These are phyloP conservation scores for Pythium oligandrum DNA, from an alignment of 352 stramenopile species.

Conservation along the genomic window DNA sequence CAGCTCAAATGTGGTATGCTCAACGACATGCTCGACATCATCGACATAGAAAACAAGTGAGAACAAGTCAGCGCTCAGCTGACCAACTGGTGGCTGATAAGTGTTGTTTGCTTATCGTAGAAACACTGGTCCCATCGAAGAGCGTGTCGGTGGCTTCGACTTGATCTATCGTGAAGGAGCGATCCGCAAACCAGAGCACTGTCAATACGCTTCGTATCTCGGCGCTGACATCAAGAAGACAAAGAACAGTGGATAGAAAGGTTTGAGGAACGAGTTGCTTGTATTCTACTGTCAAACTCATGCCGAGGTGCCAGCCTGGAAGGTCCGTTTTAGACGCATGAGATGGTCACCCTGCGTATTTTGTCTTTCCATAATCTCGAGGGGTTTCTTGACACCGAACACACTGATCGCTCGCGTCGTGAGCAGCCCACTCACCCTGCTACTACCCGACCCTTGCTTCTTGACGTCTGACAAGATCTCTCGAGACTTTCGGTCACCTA, in stretches of 20 bases:
- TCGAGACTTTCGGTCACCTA: constrained; percentile 1
- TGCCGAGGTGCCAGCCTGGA: too few relatives aligned
- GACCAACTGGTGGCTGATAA: too few relatives aligned
- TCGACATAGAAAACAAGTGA: constrained; percentile 88
- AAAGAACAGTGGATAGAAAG: too few relatives aligned
- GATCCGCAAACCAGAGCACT: constrained; percentile 57
- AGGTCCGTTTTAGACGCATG: too few relatives aligned
- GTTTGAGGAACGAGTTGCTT: too few relatives aligned
- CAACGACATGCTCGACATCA: constrained; percentile 93
- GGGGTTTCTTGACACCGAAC: background rate
- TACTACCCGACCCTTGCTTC: too few relatives aligned
- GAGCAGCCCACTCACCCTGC: too few relatives aligned
- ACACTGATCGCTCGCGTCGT: background rate
- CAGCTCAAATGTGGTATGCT: constrained; percentile 93
- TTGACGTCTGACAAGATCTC: too few relatives aligned
- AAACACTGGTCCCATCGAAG: constrained; percentile 17
- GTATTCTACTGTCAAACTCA: too few relatives aligned
- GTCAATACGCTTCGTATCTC: constrained; percentile 71
- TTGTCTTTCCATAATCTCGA: too few relatives aligned
- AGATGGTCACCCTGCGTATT: too few relatives aligned
- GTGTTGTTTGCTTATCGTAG: too few relatives aligned
- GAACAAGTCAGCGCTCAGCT: background rate
- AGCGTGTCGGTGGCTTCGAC: constrained; percentile 71
- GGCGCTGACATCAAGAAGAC: constrained; percentile 50
- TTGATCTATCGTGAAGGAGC: constrained; percentile 73